Percentiles rank a stretch among this genome's conserved stretches.
phyloP scores from a whole-genome alignment of 805 yeast species.

The Teunomyces gatunensis region DNA sequence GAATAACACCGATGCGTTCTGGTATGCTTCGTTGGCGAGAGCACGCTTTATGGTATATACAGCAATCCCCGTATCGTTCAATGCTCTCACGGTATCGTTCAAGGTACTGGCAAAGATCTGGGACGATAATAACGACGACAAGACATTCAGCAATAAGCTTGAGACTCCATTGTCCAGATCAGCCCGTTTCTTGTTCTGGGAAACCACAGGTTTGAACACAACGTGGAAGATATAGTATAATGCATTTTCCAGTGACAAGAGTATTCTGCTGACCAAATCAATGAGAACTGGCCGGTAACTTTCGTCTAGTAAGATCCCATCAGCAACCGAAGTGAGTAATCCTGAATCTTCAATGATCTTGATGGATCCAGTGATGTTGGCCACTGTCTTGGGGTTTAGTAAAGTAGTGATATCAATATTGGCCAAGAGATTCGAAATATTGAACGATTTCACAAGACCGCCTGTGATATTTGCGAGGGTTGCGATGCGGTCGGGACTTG shows the following conservation, averaged over 20 bases:
- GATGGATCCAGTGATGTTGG: constrained; percentile 22
- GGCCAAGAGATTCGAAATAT: constrained; percentile 2
- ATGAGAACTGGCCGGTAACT: constrained; percentile 31
- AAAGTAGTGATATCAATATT: neutral
- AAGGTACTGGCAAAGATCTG: constrained; percentile 22
- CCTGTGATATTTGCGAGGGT: constrained; percentile 33
- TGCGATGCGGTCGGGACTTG: constrained; percentile 24
- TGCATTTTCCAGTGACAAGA: constrained; percentile 6
- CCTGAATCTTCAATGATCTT: constrained; percentile 32
- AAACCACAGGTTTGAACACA: constrained; percentile 4
- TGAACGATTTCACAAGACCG: constrained; percentile 11
- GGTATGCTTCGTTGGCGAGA: constrained; percentile 32
- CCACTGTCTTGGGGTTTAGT: constrained; percentile 5
- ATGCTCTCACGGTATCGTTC: constrained; percentile 28
- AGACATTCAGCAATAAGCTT: constrained; percentile 27
- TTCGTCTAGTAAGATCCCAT: constrained; percentile 38
- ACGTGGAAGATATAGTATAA: constrained; percentile 6
- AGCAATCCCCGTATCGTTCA: constrained; percentile 41
- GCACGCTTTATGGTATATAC: constrained; percentile 36
- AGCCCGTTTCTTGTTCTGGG: constrained; percentile 11
- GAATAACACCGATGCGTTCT: constrained; percentile 35
- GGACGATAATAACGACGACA: constrained; percentile 27
- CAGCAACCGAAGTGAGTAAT: constrained; percentile 29
- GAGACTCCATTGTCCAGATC: constrained; percentile 20
- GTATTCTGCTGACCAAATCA: constrained; percentile 28